A percentile compares a stretch with the other conserved stretches of the same genome.
Conservation (phyloP, 352 stramenopile genomes). For the Pythium biforme region DNA sequence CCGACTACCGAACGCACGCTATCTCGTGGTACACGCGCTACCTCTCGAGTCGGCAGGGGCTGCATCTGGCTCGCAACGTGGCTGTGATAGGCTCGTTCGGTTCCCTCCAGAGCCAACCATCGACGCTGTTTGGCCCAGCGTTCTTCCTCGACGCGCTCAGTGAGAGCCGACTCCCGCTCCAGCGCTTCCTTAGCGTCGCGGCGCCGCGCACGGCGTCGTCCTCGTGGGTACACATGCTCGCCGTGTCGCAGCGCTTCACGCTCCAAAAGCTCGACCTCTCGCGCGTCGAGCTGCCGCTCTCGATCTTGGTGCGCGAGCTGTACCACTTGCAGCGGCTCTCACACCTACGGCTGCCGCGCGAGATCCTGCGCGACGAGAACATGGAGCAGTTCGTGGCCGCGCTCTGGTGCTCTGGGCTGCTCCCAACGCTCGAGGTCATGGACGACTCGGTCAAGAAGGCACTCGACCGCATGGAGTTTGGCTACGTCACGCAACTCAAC, state of each 20-base stretch:
- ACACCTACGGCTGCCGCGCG: conserved; percentile 56
- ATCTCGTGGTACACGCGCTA: conserved; percentile 21
- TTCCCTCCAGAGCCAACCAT: background rate
- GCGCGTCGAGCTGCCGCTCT: conserved; percentile 47
- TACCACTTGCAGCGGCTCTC: conserved; percentile 48
- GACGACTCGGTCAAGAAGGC: conserved; percentile 55
- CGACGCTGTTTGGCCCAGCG: conserved; percentile 36
- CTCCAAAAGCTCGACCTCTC: conserved; percentile 70
- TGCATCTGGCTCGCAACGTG: background rate
- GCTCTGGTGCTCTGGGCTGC: conserved; percentile 48
- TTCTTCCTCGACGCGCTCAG: conserved; percentile 54
- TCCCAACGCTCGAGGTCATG: conserved; percentile 52
- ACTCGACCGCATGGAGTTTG: conserved; percentile 71
- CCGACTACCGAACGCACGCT: conserved; percentile 13
- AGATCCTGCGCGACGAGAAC: conserved; percentile 71
- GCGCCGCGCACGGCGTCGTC: conserved; percentile 48
- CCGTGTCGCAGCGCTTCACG: conserved; percentile 46
- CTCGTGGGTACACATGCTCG: conserved; percentile 63
- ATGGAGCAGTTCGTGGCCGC: conserved; percentile 70
- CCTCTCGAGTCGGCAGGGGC: conserved; percentile 5
- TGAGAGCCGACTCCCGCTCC: conserved; percentile 39
- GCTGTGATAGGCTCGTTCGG: conserved; percentile 2
- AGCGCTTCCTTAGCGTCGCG: conserved; percentile 69
- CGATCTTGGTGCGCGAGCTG: conserved; percentile 63
- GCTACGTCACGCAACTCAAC: conserved; percentile 64